Conservation (phyloP, 306 rosid genomes). For the Acacia acuminata region DNA sequence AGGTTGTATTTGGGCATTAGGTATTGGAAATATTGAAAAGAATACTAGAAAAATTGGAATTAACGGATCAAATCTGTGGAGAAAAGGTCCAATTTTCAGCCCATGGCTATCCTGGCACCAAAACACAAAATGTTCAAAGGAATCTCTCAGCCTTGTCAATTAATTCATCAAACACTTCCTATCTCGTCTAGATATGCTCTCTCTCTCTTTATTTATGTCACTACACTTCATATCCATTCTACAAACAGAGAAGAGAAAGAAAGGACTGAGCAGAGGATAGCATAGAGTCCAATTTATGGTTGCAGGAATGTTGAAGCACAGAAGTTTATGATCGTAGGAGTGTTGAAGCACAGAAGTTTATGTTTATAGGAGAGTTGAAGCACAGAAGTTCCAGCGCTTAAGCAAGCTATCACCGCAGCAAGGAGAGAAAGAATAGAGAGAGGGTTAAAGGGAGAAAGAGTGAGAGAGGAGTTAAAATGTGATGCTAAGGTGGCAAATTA, state of each 20-base stretch:
- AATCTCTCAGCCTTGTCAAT: not conserved
- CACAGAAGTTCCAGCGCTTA: not conserved
- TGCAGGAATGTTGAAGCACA: not conserved
- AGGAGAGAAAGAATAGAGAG: not conserved
- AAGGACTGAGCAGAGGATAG: not conserved
- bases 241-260: not conserved
- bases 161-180: not conserved
- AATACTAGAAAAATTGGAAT: not conserved
- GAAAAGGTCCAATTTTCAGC: not conserved
- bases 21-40: not conserved
- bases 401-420: not conserved
- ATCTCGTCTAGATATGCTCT: not conserved
- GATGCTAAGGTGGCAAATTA: not conserved
- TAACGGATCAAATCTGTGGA: not conserved
- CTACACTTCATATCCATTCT: not conserved
- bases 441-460: not conserved
- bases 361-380: not conserved
- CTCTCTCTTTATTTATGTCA: not conserved
- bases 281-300: not conserved
- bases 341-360: too few relatives aligned
- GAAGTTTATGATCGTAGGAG: not conserved
- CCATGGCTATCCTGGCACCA: not conserved
- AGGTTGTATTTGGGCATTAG: not conserved
- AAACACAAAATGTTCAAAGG: not conserved
- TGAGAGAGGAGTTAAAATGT: not conserved